Base-by-base conservation (phyloP, 495 filamentous ascomycete species). In the Symbiotaphrina buchneri region DNA sequence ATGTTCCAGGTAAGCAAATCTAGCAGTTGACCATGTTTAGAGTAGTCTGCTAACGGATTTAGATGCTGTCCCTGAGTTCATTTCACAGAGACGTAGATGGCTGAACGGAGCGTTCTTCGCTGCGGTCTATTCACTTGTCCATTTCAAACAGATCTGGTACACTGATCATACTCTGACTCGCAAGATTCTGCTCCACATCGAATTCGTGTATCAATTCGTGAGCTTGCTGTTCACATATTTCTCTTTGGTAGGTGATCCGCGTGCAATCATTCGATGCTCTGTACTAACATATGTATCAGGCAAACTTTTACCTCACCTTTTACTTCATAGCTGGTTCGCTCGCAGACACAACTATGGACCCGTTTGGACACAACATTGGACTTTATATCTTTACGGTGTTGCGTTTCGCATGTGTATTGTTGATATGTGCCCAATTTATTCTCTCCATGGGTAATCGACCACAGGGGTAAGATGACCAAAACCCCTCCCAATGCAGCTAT, bases 91-190 rank as follows among this genome's bases (percentile, higher is more conserved):
- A 33, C 65, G 90, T 37, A 67, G 90, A 42, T 99, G 87, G 90
- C 68, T 99, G 16, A 99, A 99, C 51, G 90, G 90, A 42, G 90
- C 90, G 33, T 94, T 95, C 61, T 99, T 99, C 50, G 90, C 90
- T 1, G 87, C 90, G 33, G 84, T 93, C 25, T 99, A 94, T 55
- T 95, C 87, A 4, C 71, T 95, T 6, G 74, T 93, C 28, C 90
- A 99, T 53, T 87, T 85, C 41, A 67, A 58, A 33, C 90, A 95
- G 55, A 68, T 99, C 47, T 94, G 87, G 85, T 48, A 47, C 32
- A 99, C 90, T 8, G 87, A 94, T 50, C 90, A 99, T 49, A 87
- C 80, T 2, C 34, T 93, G 6, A 55, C 68, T 13, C 73, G 90
- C 28, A 99, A 99, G 51, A 61, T 92, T 26, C 63, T 95, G 28